Conservation (phyloP, 176 grass and related monocot genomes). For the Oryza australiensis region DNA sequence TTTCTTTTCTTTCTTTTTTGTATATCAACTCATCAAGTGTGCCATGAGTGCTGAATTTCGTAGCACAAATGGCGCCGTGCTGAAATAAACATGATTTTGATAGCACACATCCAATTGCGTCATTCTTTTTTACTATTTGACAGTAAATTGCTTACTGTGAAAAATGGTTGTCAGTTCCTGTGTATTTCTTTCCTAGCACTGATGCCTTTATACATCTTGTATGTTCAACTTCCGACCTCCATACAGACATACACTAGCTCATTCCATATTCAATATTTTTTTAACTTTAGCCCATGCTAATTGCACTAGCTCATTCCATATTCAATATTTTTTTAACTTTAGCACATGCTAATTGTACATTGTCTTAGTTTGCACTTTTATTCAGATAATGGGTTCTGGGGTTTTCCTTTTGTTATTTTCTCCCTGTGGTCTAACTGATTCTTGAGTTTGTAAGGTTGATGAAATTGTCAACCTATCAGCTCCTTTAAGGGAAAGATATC, state of each 20-base stretch:
- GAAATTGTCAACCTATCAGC: constrained; percentile 78
- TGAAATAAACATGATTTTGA: not conserved
- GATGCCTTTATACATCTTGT: not conserved
- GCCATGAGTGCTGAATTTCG: not conserved
- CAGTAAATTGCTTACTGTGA: not conserved
- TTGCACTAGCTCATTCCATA: not conserved
- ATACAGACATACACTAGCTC: not conserved
- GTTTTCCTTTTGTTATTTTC: not conserved
- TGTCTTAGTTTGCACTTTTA: not conserved
- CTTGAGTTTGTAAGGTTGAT: constrained; percentile 74
- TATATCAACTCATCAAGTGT: not conserved
- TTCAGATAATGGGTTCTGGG: not conserved
- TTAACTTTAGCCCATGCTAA: not conserved
- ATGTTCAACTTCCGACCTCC: not conserved
- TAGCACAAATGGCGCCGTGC: not conserved
- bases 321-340: not conserved
- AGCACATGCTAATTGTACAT: not conserved
- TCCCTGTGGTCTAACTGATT: constrained; percentile 2
- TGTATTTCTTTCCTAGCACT: constrained; percentile 9
- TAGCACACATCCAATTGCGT: not conserved
- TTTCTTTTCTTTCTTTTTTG: not conserved
- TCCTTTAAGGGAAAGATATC: constrained; percentile 88
- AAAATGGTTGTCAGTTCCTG: constrained; percentile 5
- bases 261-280: not conserved
- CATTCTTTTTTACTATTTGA: not conserved